Base-by-base conservation (phyloP, 2,329 filamentous ascomycete genomes). In the Fusarium torreyae region DNA sequence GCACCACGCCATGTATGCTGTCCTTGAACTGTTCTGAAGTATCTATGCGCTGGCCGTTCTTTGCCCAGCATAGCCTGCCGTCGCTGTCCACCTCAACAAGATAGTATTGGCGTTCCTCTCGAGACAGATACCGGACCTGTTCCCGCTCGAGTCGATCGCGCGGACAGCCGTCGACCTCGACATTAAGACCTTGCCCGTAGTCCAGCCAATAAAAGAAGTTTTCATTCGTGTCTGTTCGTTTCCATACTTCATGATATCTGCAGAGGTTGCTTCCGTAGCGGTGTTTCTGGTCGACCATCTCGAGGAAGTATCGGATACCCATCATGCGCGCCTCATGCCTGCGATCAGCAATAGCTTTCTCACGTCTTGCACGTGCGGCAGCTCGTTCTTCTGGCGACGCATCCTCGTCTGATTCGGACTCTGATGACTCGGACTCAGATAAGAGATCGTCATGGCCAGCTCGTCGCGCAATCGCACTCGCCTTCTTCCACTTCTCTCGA, bases 171-270 rank as follows among this genome's bases (percentile, higher is more conserved):
- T 89, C 86, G 14, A 95, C 82, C 67, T 95, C 91, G 43, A 96
- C 77, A 39, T 87, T 78, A 70, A 84, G 89, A 0, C 94, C 94
- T 49, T 91, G 90, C 7, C 94, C 94, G 61, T 92, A 85, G 76
- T 98, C 94, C 2, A 97, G 84, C 94, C 94, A 97, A 80, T 94
- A 95, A 78, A 97, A 97, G 85, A 94, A 98, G 76, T 96, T 97
- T 77, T 97, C 91, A 6, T 89, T 87, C 0, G 93, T 95, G 28
- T 92, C 84, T 2, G 88, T 84, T 63, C 87, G 88, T 78, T 94
- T 94, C 94, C 94, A 98, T 69, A 92, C 89, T 62, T 89, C 88
- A 75, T 98, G 94, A 73, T 97, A 98, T 33, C 88, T 87, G 33
- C 92, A 86, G 51, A 97, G 80, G 71, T 96, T 97, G 55, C 90